Base-by-base conservation (phyloP, 2,329 filamentous ascomycete species). In the Pyrenophora seminiperda region DNA sequence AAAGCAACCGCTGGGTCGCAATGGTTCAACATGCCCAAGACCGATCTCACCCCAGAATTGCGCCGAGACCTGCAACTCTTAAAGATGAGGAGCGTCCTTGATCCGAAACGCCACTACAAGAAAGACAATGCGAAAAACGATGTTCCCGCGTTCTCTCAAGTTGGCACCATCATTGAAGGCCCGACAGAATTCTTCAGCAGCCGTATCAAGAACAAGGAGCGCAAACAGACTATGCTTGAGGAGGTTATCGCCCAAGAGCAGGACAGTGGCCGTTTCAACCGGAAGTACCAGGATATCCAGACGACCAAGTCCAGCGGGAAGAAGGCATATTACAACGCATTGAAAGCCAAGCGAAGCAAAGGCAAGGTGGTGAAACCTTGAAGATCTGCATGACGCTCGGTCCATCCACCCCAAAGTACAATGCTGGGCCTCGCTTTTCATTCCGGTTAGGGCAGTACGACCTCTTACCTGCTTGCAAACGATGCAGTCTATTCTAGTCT, bases 1-100 rank as follows among this genome's bases (percentile, higher is more conserved):
- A 84, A 82, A 71, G 78, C 81, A 49, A 89, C 87, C 54, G 89
- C 92, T 41, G 94, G 93, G 36, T 75, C 85, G 13, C 80, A 89
- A 50, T 97, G 93, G 93, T 97, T 88, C 76, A 83, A 95, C 63
- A 80, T 99, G 45, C 92, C 92, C 5, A 86, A 86, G 65, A 97
- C 93, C 19, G 81, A 90, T 41, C 75, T 96, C 41, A 96, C 91
- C 0, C 84, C 91, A 7, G 86, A 95, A 67, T 79, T 97, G 54
- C 96, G 92, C 75, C 83, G 91, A 61, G 93, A 99, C 70, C 79
- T 97, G 41, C 91, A 97, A 73, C 79, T 97, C 9, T 79, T 99
- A 51, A 87, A 90, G 59, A 93, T 97, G 88, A 86, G 94, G 72
- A 87, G 86, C 47, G 87, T 96, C 15, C 80, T 97, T 17, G 93